These are phyloP conservation scores for Herpetospermum pedunculosum DNA, from an alignment of 306 rosid species.

Conservation along the genomic window DNA sequence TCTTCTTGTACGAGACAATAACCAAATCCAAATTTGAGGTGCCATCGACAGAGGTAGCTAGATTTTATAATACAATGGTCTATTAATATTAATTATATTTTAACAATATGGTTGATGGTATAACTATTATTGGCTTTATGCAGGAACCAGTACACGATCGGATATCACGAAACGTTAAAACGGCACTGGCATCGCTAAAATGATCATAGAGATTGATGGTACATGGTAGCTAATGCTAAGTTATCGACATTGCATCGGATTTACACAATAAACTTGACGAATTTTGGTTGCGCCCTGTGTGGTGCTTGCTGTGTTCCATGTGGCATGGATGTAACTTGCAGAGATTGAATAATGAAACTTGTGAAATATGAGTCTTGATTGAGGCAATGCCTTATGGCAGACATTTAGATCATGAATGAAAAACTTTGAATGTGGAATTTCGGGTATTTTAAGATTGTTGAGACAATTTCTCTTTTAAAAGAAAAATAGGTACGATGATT, in stretches of 20 bases:
- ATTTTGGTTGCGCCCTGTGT: not conserved
- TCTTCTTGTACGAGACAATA: conserved; percentile 81
- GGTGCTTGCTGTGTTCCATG: not conserved
- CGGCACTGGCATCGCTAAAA: conserved; percentile 44
- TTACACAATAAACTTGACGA: not conserved
- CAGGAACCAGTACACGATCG: conserved; percentile 81
- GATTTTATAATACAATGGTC: not conserved
- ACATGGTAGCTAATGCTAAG: not conserved
- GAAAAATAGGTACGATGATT: not conserved
- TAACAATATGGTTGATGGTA: not conserved
- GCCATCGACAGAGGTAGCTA: conserved; percentile 43
- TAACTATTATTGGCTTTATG: conserved; percentile 3
- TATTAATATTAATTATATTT: not conserved
- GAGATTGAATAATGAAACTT: not conserved
- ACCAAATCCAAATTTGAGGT: conserved; percentile 64
- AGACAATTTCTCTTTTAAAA: not conserved
- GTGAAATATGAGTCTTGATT: not conserved
- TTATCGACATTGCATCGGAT: not conserved
- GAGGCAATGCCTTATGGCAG: too few relatives aligned
- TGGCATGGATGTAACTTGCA: not conserved
- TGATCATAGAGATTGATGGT: conserved; percentile 12
- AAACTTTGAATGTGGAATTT: not conserved
- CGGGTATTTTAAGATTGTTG: not conserved
- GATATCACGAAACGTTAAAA: conserved; percentile 62
- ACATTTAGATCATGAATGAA: not conserved